phyloP scores from a whole-genome alignment of 2,329 filamentous ascomycete genomes.

The Trichothecium sympodiale region DNA sequence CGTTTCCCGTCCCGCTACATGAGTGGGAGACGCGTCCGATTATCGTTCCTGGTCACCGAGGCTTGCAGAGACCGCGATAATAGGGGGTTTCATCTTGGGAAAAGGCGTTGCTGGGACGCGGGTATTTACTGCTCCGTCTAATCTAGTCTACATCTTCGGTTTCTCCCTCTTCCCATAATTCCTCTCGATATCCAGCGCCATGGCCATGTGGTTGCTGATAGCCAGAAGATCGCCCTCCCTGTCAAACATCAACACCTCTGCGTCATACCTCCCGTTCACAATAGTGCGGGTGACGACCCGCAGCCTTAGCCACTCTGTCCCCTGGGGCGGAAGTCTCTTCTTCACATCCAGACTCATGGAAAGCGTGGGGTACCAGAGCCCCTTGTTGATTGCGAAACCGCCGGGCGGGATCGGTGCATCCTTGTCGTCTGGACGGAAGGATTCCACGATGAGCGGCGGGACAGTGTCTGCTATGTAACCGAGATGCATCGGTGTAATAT shows the following conservation, averaged over 20 bases:
- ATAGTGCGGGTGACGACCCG: slow-evolving; percentile 56
- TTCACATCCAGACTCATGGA: slow-evolving; percentile 69
- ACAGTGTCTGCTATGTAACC: slow-evolving; percentile 54
- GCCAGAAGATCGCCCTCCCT: slow-evolving; percentile 16
- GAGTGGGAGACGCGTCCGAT: too few species aligned
- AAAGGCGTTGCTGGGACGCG: too few species aligned
- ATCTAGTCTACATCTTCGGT: slow-evolving; percentile 23
- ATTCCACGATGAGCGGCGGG: slow-evolving; percentile 56
- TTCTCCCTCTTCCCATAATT: slow-evolving; percentile 8
- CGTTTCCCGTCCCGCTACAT: too few species aligned
- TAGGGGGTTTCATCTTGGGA: too few species aligned
- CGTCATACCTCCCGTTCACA: slow-evolving; percentile 60
- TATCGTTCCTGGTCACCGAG: too few species aligned
- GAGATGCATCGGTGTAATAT: slow-evolving; percentile 52
- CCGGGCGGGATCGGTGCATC: slow-evolving; percentile 10
- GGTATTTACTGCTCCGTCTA: background rate
- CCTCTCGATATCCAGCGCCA: slow-evolving; percentile 15
- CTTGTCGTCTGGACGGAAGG: slow-evolving; percentile 21
- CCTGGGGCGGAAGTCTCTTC: slow-evolving; percentile 54
- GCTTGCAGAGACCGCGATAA: too few species aligned
- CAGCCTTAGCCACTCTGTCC: slow-evolving; percentile 62
- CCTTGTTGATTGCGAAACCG: slow-evolving; percentile 13
- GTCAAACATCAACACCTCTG: slow-evolving; percentile 60
- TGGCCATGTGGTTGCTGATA: slow-evolving; percentile 17
- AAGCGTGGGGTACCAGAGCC: slow-evolving; percentile 68